Conservation (phyloP, 257 asterid species). For the Hygrophila difformis region DNA sequence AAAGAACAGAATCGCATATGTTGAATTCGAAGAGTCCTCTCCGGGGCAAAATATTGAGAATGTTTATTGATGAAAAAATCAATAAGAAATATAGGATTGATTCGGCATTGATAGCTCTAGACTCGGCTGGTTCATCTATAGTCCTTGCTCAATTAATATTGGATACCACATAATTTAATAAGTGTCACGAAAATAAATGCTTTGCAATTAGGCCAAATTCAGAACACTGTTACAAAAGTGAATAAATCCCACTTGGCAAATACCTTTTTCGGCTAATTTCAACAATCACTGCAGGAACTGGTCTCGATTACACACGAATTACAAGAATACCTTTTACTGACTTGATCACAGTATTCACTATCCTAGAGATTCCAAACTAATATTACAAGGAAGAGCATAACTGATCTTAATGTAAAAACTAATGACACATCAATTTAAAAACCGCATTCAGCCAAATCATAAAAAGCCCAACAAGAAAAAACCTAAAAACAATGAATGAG, state of each 20-base stretch:
- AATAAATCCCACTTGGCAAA: slow-evolving; percentile 4
- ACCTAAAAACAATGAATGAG: too few species aligned
- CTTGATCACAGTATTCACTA: background rate
- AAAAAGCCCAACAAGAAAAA: too few species aligned
- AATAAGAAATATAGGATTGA: too few species aligned
- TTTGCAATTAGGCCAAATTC: background rate
- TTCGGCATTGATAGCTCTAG: background rate
- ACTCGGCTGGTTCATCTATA: background rate
- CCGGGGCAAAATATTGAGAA: too few species aligned
- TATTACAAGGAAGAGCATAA: too few species aligned
- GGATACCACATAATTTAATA: slow-evolving; percentile 1
- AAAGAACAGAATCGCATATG: too few species aligned
- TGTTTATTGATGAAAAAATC: too few species aligned
- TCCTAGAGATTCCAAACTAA: too few species aligned
- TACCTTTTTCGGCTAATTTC: background rate
- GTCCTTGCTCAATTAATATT: background rate
- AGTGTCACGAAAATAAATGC: background rate
- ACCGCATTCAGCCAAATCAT: too few species aligned
- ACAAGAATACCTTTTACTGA: slow-evolving; percentile 1
- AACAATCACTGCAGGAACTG: background rate
- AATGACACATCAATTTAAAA: background rate
- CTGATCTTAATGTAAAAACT: too few species aligned
- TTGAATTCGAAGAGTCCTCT: too few species aligned
- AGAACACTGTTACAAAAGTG: background rate
- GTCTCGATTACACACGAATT: slow-evolving; percentile 9